phyloP scores from a whole-genome alignment of 129 eudicot genomes.

The Flaveria bidentis region DNA sequence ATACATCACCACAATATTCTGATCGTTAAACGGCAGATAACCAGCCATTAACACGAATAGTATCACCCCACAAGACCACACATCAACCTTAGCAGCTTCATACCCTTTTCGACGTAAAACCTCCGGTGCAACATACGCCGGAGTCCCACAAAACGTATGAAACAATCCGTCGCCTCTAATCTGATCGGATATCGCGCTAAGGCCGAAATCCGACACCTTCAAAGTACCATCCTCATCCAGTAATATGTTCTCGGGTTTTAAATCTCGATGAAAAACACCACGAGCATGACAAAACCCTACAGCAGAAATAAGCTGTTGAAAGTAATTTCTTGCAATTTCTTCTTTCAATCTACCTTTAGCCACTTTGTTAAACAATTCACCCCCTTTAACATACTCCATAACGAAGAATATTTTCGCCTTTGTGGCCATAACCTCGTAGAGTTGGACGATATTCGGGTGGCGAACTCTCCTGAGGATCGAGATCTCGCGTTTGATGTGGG shows the following conservation, averaged over 20 bases:
- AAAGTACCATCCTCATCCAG: constrained; percentile 13
- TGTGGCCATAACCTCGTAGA: constrained; percentile 16
- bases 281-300: constrained; percentile 22
- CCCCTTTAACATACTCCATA: constrained; percentile 26
- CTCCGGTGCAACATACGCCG: constrained; percentile 19
- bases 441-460: constrained; percentile 19
- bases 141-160: constrained; percentile 19
- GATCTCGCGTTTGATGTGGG: constrained; percentile 21
- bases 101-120: constrained; percentile 17
- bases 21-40: constrained; percentile 16
- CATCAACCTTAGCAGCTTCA: constrained; percentile 21
- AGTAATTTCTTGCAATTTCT: constrained; percentile 13
- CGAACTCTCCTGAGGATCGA: constrained; percentile 11
- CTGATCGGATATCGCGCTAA: constrained; percentile 16
- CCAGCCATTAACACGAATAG: constrained; percentile 18
- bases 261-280: constrained; percentile 14
- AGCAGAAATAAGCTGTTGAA: constrained; percentile 14
- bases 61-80: constrained; percentile 17
- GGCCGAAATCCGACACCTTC: constrained; percentile 13
- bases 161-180: constrained; percentile 17
- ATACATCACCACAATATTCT: constrained; percentile 18
- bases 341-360: constrained; percentile 27
- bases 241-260: constrained; percentile 7
- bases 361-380: constrained; percentile 13
- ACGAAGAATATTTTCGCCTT: constrained; percentile 18